Evolutionary conservation across 306 rosid species (phyloP).

Genomic region (Quercus gilva): DNA sequence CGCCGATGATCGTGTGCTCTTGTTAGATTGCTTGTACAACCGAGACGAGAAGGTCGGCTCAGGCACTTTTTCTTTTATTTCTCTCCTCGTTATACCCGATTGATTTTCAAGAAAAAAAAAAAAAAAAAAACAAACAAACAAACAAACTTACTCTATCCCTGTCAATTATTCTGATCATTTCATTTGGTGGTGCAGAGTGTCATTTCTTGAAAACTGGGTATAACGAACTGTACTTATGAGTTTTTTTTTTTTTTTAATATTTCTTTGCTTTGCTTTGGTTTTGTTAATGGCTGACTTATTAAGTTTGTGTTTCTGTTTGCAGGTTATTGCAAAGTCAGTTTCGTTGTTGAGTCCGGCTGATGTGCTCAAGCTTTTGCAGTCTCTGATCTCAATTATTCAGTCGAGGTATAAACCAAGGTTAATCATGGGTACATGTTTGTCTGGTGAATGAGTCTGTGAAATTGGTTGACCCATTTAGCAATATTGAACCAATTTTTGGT

Average conservation of each 20-base stretch:
- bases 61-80: too few species aligned
- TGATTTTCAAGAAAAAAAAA: too few species aligned
- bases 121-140: too few species aligned
- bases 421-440: not conserved
- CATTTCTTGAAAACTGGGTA: too few species aligned
- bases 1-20: constrained; percentile 73
- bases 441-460: not conserved
- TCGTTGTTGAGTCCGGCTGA: constrained; percentile 58
- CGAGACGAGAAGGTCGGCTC: constrained; percentile 69
- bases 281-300: not conserved
- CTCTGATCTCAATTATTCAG: constrained; percentile 60
- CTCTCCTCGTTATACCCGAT: too few species aligned
- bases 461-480: not conserved
- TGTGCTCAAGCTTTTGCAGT: constrained; percentile 62
- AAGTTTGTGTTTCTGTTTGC: constrained; percentile 18
- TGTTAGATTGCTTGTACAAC: constrained; percentile 68
- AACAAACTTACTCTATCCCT: too few species aligned
- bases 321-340: constrained; percentile 76
- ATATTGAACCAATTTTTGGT: not conserved
- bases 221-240: too few species aligned
- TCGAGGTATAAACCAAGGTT: constrained; percentile 47
- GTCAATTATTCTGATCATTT: too few species aligned
- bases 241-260: too few species aligned
- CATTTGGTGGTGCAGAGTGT: too few species aligned
- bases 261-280: too few species aligned